These are phyloP conservation scores for Phytophthora hibernalis DNA, from an alignment of 352 stramenopile genomes.

Conservation along the genomic window DNA sequence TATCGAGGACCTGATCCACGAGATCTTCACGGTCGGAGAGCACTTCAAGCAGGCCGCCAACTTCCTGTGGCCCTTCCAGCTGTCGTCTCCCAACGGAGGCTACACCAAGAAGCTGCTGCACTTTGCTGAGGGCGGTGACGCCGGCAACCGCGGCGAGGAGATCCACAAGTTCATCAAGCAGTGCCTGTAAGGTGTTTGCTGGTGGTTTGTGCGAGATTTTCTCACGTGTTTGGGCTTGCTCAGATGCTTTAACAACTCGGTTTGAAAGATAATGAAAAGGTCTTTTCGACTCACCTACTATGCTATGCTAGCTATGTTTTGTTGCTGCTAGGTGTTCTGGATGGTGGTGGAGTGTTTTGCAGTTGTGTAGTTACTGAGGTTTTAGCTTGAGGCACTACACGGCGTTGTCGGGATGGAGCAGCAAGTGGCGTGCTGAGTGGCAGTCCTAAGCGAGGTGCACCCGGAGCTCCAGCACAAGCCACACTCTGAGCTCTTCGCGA, in stretches of 20 bases:
- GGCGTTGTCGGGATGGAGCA: constrained; percentile 52
- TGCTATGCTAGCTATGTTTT: constrained; percentile 9
- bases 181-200: constrained; percentile 85
- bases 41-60: constrained; percentile 99
- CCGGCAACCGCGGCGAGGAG: constrained; percentile 91
- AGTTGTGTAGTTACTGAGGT: constrained; percentile 11
- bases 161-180: constrained; percentile 97
- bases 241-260: constrained; percentile 52
- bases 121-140: constrained; percentile 94
- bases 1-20: constrained; percentile 99
- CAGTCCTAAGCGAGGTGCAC: constrained; percentile 24
- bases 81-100: constrained; percentile 96
- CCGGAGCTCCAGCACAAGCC: constrained; percentile 11
- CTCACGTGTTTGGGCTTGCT: constrained; percentile 29
- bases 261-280: constrained; percentile 64
- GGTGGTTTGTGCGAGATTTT: constrained; percentile 16
- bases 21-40: constrained; percentile 98
- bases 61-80: constrained; percentile 99
- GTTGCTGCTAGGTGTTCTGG: constrained; percentile 13
- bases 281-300: constrained; percentile 32
- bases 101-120: constrained; percentile 96
- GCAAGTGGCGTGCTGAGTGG: constrained; percentile 51
- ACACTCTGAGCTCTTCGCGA: constrained; percentile 57
- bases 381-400: constrained; percentile 46
- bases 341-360: not conserved